phyloP scores from a whole-genome alignment of 495 filamentous ascomycete genomes.

The Podospora bellae-mahoneyi region DNA sequence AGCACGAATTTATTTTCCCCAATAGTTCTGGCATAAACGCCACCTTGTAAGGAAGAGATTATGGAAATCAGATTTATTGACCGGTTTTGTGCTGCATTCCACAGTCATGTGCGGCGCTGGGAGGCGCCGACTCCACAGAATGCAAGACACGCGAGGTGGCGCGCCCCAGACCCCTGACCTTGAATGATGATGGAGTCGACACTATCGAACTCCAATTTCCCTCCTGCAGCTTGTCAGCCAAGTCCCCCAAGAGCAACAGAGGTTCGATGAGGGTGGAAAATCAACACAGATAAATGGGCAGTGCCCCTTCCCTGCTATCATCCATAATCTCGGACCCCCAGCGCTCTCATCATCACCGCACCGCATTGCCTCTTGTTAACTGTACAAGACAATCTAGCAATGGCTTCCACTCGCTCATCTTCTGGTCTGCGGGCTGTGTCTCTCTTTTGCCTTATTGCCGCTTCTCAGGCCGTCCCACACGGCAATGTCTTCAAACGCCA shows the following conservation, averaged over 20 bases:
- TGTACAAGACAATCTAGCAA: background rate
- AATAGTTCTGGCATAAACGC: background rate
- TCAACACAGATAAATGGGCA: slow-evolving; percentile 1
- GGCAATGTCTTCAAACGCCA: slow-evolving; percentile 11
- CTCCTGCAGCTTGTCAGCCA: background rate
- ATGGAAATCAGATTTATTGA: background rate
- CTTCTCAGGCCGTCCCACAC: slow-evolving; percentile 15
- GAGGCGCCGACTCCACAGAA: background rate
- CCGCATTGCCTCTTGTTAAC: background rate
- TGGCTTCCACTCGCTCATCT: slow-evolving; percentile 10
- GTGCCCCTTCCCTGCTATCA: background rate
- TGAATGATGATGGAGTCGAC: slow-evolving; percentile 1
- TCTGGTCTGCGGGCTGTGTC: slow-evolving; percentile 14
- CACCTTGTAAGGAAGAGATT: background rate
- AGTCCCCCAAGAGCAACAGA: background rate
- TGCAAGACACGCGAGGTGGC: background rate
- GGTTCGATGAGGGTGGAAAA: background rate
- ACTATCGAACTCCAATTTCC: slow-evolving; percentile 5
- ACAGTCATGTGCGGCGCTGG: slow-evolving; percentile 1
- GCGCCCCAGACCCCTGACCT: background rate
- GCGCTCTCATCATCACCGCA: background rate
- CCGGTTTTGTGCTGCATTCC: background rate
- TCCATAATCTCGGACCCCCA: background rate
- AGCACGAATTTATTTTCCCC: background rate
- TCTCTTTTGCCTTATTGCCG: slow-evolving; percentile 14